Percentiles rank a stretch among this genome's conserved stretches.
Evolutionary conservation across 2,329 filamentous ascomycete genomes (phyloP).

Genomic region (Emmonsiellopsis sp.): DNA sequence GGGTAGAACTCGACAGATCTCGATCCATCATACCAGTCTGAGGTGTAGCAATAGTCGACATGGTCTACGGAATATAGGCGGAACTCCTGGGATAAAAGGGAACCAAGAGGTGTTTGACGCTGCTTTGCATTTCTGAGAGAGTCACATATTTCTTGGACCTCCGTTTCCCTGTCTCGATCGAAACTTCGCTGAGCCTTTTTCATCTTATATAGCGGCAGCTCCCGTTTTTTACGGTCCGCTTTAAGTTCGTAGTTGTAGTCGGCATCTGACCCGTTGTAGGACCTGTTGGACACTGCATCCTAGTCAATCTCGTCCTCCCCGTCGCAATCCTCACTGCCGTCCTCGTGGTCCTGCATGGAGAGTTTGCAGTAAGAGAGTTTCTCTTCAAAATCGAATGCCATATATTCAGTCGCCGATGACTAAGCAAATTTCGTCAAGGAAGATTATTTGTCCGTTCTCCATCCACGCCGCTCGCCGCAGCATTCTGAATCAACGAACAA

Average conservation of each 20-base stretch:
- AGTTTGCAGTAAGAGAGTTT: background rate
- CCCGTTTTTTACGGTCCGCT: too few relatives aligned
- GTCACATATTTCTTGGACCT: background rate
- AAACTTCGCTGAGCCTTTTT: background rate
- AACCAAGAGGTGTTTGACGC: background rate
- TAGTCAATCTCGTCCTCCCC: background rate
- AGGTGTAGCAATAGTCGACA: slow-evolving; percentile 2
- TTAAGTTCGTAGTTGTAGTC: too few relatives aligned
- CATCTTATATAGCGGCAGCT: too few relatives aligned
- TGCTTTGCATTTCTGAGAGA: slow-evolving; percentile 4
- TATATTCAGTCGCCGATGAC: too few relatives aligned
- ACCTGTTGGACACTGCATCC: too few relatives aligned
- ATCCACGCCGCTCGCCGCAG: too few relatives aligned
- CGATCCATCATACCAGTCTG: background rate
- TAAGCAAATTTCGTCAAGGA: too few relatives aligned
- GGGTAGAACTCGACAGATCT: slow-evolving; percentile 5
- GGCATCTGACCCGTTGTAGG: too few relatives aligned
- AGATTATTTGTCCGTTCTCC: too few relatives aligned
- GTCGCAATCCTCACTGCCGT: background rate
- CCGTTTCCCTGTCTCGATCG: background rate
- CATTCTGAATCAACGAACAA: too few relatives aligned
- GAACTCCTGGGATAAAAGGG: background rate
- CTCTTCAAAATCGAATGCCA: background rate
- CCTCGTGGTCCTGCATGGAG: background rate
- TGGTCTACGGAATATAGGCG: background rate